phyloP scores from a whole-genome alignment of 202 grass and related monocot species.

The Musa balbisiana region DNA sequence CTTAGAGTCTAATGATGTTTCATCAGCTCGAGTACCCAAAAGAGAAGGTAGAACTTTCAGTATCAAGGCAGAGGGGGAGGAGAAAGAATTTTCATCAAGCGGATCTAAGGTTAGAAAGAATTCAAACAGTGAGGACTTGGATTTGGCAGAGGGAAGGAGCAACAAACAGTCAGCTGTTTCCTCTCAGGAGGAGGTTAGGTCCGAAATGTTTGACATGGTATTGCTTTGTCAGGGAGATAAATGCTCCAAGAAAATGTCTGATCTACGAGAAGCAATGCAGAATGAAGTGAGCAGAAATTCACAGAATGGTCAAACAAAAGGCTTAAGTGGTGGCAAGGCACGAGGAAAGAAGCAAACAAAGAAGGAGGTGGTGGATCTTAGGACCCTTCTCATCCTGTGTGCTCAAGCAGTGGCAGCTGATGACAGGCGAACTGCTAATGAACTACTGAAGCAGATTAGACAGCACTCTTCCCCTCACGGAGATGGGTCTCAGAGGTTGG shows the following conservation, averaged over 20 bases:
- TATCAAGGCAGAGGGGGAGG: conserved; percentile 23
- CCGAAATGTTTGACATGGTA: conserved; percentile 40
- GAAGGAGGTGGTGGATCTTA: conserved; percentile 49
- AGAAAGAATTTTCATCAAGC: conserved; percentile 10
- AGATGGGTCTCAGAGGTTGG: conserved; percentile 53
- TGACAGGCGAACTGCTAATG: conserved; percentile 33
- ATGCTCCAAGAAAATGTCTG: conserved; percentile 10
- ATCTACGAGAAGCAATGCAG: conserved; percentile 20
- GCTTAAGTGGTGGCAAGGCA: not conserved
- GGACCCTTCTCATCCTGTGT: conserved; percentile 45
- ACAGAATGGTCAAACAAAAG: conserved; percentile 20
- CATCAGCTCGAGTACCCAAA: conserved; percentile 22
- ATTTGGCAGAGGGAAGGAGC: conserved; percentile 32
- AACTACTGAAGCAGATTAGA: conserved; percentile 40
- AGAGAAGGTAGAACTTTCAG: conserved; percentile 14
- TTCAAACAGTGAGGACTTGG: conserved; percentile 11
- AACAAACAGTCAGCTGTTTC: conserved; percentile 29
- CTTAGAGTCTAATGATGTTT: conserved; percentile 33
- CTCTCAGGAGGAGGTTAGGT: conserved; percentile 23
- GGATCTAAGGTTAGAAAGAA: conserved; percentile 33
- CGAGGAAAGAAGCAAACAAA: conserved; percentile 25
- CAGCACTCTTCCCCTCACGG: conserved; percentile 32
- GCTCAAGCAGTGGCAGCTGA: conserved; percentile 41
- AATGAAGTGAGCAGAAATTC: conserved; percentile 26
- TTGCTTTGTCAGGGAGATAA: conserved; percentile 28